Conservation (phyloP, 371 early-diverging fungal species). For the Ordospora colligata region DNA sequence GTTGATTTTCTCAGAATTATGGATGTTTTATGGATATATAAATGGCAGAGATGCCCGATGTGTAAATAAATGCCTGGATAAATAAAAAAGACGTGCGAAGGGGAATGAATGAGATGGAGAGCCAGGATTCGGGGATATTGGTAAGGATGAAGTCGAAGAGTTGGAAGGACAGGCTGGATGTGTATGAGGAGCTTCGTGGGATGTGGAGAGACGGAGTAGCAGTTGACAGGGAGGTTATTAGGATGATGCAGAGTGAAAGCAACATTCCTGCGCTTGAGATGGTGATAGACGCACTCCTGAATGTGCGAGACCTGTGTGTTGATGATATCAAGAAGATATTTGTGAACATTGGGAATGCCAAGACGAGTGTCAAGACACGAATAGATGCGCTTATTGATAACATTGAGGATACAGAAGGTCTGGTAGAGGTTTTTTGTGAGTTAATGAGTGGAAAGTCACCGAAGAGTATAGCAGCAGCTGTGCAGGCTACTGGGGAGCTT, state of each 20-base stretch:
- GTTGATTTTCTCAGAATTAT: background rate
- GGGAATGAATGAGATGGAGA: background rate
- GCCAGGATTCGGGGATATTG: background rate
- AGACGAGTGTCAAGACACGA: conserved; percentile 28
- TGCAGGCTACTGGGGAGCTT: background rate
- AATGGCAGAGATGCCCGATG: background rate
- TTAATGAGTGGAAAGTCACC: background rate
- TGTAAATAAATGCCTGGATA: background rate
- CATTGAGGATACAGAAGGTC: background rate
- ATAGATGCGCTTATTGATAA: conserved; percentile 5
- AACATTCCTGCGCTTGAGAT: conserved; percentile 41
- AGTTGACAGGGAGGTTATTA: background rate
- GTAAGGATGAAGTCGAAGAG: conserved; percentile 26
- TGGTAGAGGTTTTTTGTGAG: background rate
- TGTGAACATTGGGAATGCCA: conserved; percentile 30
- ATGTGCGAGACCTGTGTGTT: background rate
- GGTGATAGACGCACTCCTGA: conserved; percentile 32
- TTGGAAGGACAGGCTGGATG: conserved; percentile 41
- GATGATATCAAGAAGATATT: conserved; percentile 24
- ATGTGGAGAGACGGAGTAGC: background rate
- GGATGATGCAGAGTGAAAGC: conserved; percentile 31
- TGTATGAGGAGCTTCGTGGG: conserved; percentile 2
- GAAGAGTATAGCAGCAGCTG: conserved; percentile 15
- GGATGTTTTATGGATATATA: background rate
- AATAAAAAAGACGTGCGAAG: conserved; percentile 6